Evolutionary conservation across 768 basidiomycete species (phyloP).

Genomic region (Arthromyces matolae): DNA sequence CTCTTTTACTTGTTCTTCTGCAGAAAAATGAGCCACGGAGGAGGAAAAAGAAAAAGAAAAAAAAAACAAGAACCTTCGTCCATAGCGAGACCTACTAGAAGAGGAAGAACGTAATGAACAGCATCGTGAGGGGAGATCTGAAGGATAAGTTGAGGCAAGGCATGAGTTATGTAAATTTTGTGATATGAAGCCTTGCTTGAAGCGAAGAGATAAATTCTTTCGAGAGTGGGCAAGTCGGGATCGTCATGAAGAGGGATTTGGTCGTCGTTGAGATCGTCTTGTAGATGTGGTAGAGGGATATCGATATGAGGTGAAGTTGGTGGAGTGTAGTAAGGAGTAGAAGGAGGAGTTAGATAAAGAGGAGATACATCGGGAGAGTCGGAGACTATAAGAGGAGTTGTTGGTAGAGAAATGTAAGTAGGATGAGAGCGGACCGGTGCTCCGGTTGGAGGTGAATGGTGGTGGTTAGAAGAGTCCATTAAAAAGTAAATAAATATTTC

Average conservation of each 20-base stretch:
- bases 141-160: conserved; percentile 73
- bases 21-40: conserved; percentile 4
- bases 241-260: conserved; percentile 50
- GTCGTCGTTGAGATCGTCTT: conserved; percentile 20
- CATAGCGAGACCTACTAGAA: conserved; percentile 80
- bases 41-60: conserved; percentile 3
- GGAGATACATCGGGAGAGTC: conserved; percentile 30
- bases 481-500: too few species aligned
- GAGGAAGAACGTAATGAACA: conserved; percentile 88
- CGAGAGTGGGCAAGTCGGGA: conserved; percentile 77
- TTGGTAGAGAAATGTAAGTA: conserved; percentile 32
- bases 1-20: conserved; percentile 87
- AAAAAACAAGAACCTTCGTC: conserved; percentile 64
- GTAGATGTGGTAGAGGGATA: conserved; percentile 20
- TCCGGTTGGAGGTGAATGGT: not conserved
- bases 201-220: conserved; percentile 89
- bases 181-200: conserved; percentile 62
- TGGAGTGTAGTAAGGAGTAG: conserved; percentile 38
- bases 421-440: conserved; percentile 10
- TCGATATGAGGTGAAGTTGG: conserved; percentile 36
- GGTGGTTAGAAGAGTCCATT: too few species aligned
- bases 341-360: conserved; percentile 47
- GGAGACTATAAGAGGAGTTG: conserved; percentile 20
- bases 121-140: conserved; percentile 83
- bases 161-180: conserved; percentile 79